These are phyloP conservation scores for Hypomyces perniciosus DNA, from an alignment of 2,329 filamentous ascomycete genomes.

Conservation along the genomic window DNA sequence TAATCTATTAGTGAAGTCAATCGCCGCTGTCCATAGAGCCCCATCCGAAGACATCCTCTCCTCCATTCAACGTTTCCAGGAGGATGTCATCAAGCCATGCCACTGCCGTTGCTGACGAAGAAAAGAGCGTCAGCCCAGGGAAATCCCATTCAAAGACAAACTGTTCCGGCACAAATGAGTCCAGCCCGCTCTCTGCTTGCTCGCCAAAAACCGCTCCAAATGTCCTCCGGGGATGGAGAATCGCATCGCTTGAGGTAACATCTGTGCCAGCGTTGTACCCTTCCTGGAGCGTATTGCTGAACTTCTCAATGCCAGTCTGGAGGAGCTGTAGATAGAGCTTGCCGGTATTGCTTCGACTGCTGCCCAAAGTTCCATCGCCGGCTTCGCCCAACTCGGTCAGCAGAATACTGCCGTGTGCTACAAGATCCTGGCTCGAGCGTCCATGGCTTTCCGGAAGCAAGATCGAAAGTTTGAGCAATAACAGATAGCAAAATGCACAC, in stretches of 20 bases:
- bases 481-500: constrained; percentile 49
- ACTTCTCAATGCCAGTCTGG: constrained; percentile 20
- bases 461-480: constrained; percentile 46
- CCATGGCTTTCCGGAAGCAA: constrained; percentile 36
- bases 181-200: constrained; percentile 37
- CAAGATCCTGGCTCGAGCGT: constrained; percentile 13
- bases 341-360: constrained; percentile 29
- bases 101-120: constrained; percentile 20
- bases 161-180: constrained; percentile 48
- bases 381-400: constrained; percentile 21
- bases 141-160: constrained; percentile 56
- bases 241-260: neutral
- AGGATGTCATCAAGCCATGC: constrained; percentile 24
- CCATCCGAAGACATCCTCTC: constrained; percentile 17
- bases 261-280: neutral
- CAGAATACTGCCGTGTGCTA: constrained; percentile 17
- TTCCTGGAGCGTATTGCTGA: constrained; percentile 12
- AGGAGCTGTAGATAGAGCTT: constrained; percentile 23
- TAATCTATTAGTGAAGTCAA: neutral
- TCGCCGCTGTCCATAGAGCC: neutral
- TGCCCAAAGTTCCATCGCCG: constrained; percentile 12
- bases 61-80: constrained; percentile 17
- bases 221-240: neutral
- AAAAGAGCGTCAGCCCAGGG: constrained; percentile 42
- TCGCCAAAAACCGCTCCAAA: neutral